These are phyloP conservation scores for Austroboletus novae-zelandiae DNA, from an alignment of 1,284 basidiomycete species.

Conservation along the genomic window DNA sequence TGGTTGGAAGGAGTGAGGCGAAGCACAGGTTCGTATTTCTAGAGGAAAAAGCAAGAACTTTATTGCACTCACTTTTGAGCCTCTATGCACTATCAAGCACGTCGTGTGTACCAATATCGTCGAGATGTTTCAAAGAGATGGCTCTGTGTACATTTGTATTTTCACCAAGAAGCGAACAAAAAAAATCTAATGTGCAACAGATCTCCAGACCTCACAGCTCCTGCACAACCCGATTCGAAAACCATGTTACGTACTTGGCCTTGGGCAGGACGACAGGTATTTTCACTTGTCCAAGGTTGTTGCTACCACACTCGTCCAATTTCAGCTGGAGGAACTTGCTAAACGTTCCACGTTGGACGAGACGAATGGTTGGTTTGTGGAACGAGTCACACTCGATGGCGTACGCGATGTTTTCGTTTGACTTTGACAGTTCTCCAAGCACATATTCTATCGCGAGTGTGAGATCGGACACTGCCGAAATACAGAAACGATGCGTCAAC, in stretches of 20 bases:
- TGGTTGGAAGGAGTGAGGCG: slow-evolving; percentile 38
- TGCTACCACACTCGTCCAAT: not conserved
- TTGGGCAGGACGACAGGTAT: not conserved
- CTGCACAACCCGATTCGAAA: too few relatives aligned
- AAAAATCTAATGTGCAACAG: too few relatives aligned
- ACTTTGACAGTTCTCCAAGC: not conserved
- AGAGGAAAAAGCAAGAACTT: not conserved
- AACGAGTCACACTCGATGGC: not conserved
- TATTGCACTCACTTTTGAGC: slow-evolving; percentile 6
- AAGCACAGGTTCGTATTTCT: slow-evolving; percentile 17
- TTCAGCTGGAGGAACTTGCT: not conserved
- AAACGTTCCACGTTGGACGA: not conserved
- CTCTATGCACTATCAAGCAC: not conserved
- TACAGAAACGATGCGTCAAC: not conserved
- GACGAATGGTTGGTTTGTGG: not conserved
- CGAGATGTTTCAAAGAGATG: too few relatives aligned
- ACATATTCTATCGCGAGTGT: not conserved
- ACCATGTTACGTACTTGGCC: too few relatives aligned
- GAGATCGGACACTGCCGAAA: not conserved
- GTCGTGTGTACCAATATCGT: too few relatives aligned
- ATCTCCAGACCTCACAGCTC: too few relatives aligned
- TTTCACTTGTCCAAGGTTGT: not conserved
- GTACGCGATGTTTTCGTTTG: not conserved
- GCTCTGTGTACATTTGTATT: too few relatives aligned
- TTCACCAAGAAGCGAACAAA: too few relatives aligned